These are phyloP conservation scores for Dryas integrifolia DNA, from an alignment of 331 rosid genomes.

Conservation along the genomic window DNA sequence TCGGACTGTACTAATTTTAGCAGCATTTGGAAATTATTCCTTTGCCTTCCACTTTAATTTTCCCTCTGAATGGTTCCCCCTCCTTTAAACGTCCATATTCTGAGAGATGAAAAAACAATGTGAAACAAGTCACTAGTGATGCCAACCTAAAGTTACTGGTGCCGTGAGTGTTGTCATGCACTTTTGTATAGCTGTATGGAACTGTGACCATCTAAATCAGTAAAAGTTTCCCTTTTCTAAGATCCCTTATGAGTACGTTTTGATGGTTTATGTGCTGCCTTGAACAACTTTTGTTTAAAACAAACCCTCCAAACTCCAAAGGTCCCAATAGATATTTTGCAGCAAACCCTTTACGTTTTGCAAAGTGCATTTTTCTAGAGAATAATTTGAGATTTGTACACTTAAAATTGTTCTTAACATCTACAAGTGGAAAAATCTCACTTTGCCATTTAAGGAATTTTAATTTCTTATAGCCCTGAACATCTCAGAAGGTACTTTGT, in stretches of 20 bases:
- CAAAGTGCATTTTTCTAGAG: neutral
- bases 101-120: slow-evolving; percentile 1
- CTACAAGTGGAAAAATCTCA: neutral
- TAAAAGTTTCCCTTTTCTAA: slow-evolving; percentile 29
- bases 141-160: slow-evolving; percentile 31
- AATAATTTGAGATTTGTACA: neutral
- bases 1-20: neutral
- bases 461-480: neutral
- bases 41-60: slow-evolving; percentile 32
- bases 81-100: slow-evolving; percentile 14
- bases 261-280: slow-evolving; percentile 10
- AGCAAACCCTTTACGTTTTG: slow-evolving; percentile 4
- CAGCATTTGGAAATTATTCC: slow-evolving; percentile 9
- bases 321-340: neutral
- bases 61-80: neutral
- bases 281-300: neutral
- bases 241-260: slow-evolving; percentile 17
- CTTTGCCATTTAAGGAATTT: slow-evolving; percentile 6
- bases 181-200: slow-evolving; percentile 31
- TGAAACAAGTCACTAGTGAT: slow-evolving; percentile 14
- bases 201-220: slow-evolving; percentile 40
- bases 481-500: too few relatives aligned
- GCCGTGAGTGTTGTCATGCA: neutral
- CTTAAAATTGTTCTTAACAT: neutral
- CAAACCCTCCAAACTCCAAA: neutral